These are phyloP conservation scores for Akanthomyces lecanii DNA, from an alignment of 2,329 filamentous ascomycete species.

Conservation along the genomic window DNA sequence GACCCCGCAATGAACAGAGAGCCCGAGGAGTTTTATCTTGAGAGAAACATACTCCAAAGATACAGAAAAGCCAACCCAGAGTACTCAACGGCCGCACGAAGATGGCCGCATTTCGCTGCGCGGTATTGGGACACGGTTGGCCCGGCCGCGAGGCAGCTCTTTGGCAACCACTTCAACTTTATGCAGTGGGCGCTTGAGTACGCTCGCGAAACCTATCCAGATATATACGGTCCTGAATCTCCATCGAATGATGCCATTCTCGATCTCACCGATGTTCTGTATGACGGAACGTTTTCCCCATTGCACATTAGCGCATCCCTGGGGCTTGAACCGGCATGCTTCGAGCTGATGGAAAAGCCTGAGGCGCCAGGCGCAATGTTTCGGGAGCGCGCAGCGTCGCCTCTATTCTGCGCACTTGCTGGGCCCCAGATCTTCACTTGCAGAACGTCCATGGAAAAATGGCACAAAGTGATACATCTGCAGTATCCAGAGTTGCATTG, in stretches of 20 bases:
- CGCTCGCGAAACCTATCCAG: slow-evolving; percentile 28
- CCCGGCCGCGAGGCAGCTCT: slow-evolving; percentile 27
- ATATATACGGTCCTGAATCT: slow-evolving; percentile 22
- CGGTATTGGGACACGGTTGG: slow-evolving; percentile 27
- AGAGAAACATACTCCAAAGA: slow-evolving; percentile 23
- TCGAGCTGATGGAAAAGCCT: slow-evolving; percentile 19
- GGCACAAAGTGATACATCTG: slow-evolving; percentile 20
- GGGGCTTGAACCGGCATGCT: slow-evolving; percentile 25
- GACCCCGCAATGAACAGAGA: slow-evolving; percentile 21
- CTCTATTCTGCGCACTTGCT: slow-evolving; percentile 33
- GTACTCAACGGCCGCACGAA: slow-evolving; percentile 26
- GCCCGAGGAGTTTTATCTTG: slow-evolving; percentile 26
- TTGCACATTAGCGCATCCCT: slow-evolving; percentile 34
- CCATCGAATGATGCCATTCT: slow-evolving; percentile 23
- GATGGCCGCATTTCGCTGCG: slow-evolving; percentile 27
- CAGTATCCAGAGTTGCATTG: background rate
- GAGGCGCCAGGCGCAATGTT: slow-evolving; percentile 19
- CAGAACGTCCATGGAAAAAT: slow-evolving; percentile 15
- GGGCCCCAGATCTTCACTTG: slow-evolving; percentile 26
- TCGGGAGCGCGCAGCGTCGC: slow-evolving; percentile 25
- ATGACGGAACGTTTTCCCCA: slow-evolving; percentile 26
- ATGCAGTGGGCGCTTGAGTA: slow-evolving; percentile 36
- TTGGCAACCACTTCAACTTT: slow-evolving; percentile 29
- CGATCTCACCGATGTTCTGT: slow-evolving; percentile 29
- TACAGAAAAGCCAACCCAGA: slow-evolving; percentile 23